Conservation (phyloP, 2,329 filamentous ascomycete species). For the Neopestalotiopsis sp. region DNA sequence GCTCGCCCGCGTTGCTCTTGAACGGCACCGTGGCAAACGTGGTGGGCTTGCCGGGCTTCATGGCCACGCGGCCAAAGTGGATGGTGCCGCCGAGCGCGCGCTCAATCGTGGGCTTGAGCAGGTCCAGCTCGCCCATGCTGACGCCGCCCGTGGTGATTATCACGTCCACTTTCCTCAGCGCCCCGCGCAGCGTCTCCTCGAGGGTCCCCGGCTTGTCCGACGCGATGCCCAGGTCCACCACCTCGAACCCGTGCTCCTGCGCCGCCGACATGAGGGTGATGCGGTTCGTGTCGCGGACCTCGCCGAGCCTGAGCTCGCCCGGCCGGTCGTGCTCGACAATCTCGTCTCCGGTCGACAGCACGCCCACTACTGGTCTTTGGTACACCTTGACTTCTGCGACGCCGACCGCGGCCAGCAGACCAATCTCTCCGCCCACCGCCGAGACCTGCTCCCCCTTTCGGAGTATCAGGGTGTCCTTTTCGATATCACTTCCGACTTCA, state of each 20-base stretch:
- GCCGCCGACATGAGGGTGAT: slow-evolving; percentile 84
- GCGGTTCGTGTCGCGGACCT: slow-evolving; percentile 93
- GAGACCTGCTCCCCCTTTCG: slow-evolving; percentile 82
- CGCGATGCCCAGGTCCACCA: slow-evolving; percentile 85
- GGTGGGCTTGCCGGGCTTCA: slow-evolving; percentile 98
- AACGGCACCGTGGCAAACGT: slow-evolving; percentile 90
- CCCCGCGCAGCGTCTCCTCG: slow-evolving; percentile 77
- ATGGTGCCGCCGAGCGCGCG: slow-evolving; percentile 87
- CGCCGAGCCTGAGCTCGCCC: slow-evolving; percentile 71
- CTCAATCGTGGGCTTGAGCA: slow-evolving; percentile 96
- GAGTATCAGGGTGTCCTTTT: slow-evolving; percentile 71
- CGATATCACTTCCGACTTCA: slow-evolving; percentile 88
- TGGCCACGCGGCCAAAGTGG: slow-evolving; percentile 92
- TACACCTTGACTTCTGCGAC: slow-evolving; percentile 74
- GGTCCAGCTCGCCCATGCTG: slow-evolving; percentile 96
- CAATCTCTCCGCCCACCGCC: slow-evolving; percentile 87
- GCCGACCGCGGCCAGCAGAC: slow-evolving; percentile 85
- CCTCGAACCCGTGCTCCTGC: slow-evolving; percentile 74
- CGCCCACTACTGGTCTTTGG: slow-evolving; percentile 77
- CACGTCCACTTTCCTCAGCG: slow-evolving; percentile 76
- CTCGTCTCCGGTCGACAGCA: slow-evolving; percentile 94
- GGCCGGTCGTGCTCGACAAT: slow-evolving; percentile 76
- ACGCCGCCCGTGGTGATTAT: slow-evolving; percentile 93
- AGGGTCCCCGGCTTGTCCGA: slow-evolving; percentile 74
- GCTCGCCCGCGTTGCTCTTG: slow-evolving; percentile 62